A percentile compares a stretch with the other conserved stretches of the same genome.
Conservation (phyloP, 768 basidiomycete species). For the Leccinellum rugosiceps region DNA sequence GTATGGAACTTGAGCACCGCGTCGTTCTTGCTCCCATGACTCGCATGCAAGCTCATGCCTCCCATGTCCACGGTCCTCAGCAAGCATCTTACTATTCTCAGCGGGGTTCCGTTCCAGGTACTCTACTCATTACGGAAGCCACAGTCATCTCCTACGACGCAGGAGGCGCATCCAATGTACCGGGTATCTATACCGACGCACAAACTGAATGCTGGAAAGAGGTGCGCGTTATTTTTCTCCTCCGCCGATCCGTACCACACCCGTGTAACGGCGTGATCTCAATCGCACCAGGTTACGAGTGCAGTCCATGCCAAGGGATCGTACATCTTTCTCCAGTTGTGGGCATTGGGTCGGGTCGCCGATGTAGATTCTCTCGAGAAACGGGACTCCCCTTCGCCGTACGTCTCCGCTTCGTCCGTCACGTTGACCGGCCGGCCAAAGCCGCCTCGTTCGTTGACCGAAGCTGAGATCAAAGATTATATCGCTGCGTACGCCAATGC, state of each 20-base stretch:
- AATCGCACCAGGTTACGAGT: slow-evolving; percentile 43
- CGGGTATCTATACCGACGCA: slow-evolving; percentile 62
- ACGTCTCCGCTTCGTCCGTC: slow-evolving; percentile 35
- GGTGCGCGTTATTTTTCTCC: slow-evolving; percentile 18
- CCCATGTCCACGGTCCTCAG: slow-evolving; percentile 37
- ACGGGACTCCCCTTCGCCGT: slow-evolving; percentile 30
- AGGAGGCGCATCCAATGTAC: slow-evolving; percentile 47
- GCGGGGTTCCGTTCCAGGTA: slow-evolving; percentile 45
- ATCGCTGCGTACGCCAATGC: slow-evolving; percentile 30
- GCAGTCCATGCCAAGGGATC: slow-evolving; percentile 54
- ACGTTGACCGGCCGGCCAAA: slow-evolving; percentile 12
- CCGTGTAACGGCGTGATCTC: background rate
- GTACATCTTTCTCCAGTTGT: slow-evolving; percentile 46
- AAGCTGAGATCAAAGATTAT: slow-evolving; percentile 33
- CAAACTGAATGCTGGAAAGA: slow-evolving; percentile 54
- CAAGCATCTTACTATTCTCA: slow-evolving; percentile 48
- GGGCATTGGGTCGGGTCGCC: slow-evolving; percentile 56
- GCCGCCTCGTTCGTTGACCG: slow-evolving; percentile 18
- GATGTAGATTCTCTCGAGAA: slow-evolving; percentile 28
- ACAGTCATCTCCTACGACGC: slow-evolving; percentile 49
- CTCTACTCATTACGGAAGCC: slow-evolving; percentile 55
- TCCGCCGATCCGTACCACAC: background rate
- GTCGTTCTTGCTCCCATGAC: slow-evolving; percentile 55
- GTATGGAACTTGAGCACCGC: slow-evolving; percentile 42
- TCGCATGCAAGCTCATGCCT: slow-evolving; percentile 35